Conservation (phyloP, 495 filamentous ascomycete species). For the Parathielavia hyrcaniae region DNA sequence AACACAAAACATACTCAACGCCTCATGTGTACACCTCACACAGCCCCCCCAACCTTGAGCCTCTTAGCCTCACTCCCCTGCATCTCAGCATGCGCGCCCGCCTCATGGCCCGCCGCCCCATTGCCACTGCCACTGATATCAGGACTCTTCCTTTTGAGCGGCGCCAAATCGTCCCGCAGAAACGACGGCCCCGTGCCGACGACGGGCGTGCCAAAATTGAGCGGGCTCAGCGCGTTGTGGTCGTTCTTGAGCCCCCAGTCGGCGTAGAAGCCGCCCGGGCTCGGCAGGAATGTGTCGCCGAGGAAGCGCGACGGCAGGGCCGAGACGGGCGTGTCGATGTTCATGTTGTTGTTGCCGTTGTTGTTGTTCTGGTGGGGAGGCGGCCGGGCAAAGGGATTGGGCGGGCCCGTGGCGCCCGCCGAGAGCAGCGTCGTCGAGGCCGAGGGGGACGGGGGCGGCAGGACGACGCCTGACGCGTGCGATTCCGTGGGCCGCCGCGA, state of each 20-base stretch:
- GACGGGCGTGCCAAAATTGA: constrained; percentile 87
- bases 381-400: constrained; percentile 91
- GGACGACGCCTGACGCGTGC: constrained; percentile 59
- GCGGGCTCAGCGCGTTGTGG: constrained; percentile 77
- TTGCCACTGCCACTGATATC: constrained; percentile 37
- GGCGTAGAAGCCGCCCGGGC: constrained; percentile 83
- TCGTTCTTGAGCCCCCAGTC: constrained; percentile 74
- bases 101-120: constrained; percentile 29
- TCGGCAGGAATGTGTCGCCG: constrained; percentile 74
- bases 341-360: constrained; percentile 63
- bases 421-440: constrained; percentile 76
- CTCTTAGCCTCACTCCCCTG: constrained; percentile 41
- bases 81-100: constrained; percentile 26
- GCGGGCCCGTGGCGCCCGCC: constrained; percentile 85
- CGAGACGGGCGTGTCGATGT: constrained; percentile 96
- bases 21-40: background rate
- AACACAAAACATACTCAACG: background rate
- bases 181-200: constrained; percentile 64
- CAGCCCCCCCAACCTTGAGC: constrained; percentile 34
- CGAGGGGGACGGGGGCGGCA: constrained; percentile 90
- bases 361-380: constrained; percentile 55
- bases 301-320: constrained; percentile 89
- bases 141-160: constrained; percentile 45
- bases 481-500: constrained; percentile 46
- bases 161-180: constrained; percentile 46